Base-by-base conservation (phyloP, 2,329 filamentous ascomycete species). In the Exserohilum rostratum region DNA sequence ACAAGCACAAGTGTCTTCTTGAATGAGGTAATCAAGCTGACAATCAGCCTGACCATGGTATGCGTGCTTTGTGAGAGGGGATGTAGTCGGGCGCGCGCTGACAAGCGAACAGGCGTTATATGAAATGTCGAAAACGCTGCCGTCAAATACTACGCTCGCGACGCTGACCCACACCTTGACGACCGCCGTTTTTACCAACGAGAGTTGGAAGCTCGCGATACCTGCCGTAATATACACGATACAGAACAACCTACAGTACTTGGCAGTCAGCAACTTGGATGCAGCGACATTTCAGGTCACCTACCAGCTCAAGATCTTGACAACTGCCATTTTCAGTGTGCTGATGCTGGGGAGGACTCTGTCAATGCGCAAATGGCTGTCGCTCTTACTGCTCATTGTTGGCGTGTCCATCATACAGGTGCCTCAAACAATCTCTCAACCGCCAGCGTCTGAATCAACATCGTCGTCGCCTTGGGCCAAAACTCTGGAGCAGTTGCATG, bases 181-280 rank as follows among this genome's bases (percentile, higher is more conserved):
- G 69, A 87, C 85, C 65, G 86, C 87, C 27, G 89, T 97, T 13
- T 96, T 98, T 71, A 88, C 89, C 0, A 88, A 89, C 9, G 95
- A 98, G 71, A 92, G 92, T 64, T 98, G 93, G 93, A 96, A 96
- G 76, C 79, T 99, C 60, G 91, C 91, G 7, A 87, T 98, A 37
- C 95, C 93, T 0, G 95, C 93, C 3, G 83, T 87, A 4, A 81
- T 98, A 1, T 98, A 96, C 72, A 96, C 93, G 0, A 74, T 97
- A 25, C 91, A 97, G 68, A 98, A 97, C 70, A 90, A 90, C n/a
- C 79, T 98, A 49, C 91, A 97, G 74, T 99, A 97, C 70, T 85
- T 96, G 47, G 93, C 91, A 1, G 86, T 97, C 10, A 91, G 90
- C 57, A 97, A 98, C 64, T 76, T 98, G 66, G 91, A 96, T 68